Evolutionary conservation across 1,139 yeast genomes (phyloP).

Genomic region (Kurtzmaniella quercitrusa): DNA sequence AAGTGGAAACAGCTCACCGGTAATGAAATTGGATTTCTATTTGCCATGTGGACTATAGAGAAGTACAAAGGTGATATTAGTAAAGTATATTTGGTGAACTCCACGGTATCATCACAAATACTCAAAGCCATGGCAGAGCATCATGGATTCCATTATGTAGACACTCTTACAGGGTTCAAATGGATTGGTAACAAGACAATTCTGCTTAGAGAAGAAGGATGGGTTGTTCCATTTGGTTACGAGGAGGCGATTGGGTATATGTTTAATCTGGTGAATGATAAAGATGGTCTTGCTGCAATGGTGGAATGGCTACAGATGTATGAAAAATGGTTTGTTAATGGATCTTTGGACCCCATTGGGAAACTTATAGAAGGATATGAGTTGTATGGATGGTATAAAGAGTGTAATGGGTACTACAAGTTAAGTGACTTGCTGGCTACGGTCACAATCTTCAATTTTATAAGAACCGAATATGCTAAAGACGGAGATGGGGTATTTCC

Average conservation of each 20-base stretch:
- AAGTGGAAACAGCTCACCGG: slow-evolving; percentile 83
- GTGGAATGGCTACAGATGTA: slow-evolving; percentile 73
- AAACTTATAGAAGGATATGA: slow-evolving; percentile 56
- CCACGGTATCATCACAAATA: slow-evolving; percentile 89
- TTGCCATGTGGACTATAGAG: slow-evolving; percentile 62
- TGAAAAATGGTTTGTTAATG: slow-evolving; percentile 40
- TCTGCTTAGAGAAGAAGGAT: slow-evolving; percentile 62
- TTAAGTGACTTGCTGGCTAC: slow-evolving; percentile 52
- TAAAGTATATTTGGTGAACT: slow-evolving; percentile 65
- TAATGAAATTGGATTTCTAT: slow-evolving; percentile 82
- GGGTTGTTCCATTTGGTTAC: slow-evolving; percentile 76
- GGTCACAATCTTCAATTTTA: slow-evolving; percentile 24
- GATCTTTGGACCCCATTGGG: slow-evolving; percentile 30
- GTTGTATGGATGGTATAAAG: slow-evolving; percentile 76
- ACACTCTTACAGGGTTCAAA: slow-evolving; percentile 92
- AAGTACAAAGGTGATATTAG: slow-evolving; percentile 21
- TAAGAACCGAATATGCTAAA: slow-evolving; percentile 49
- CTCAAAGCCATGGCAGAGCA: slow-evolving; percentile 62
- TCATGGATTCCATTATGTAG: slow-evolving; percentile 62
- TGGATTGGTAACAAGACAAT: slow-evolving; percentile 95
- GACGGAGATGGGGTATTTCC: slow-evolving; percentile 34
- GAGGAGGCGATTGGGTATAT: slow-evolving; percentile 97
- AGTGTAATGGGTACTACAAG: slow-evolving; percentile 81
- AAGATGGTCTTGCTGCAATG: slow-evolving; percentile 88
- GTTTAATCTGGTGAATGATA: slow-evolving; percentile 84